A percentile compares a stretch with the other conserved stretches of the same genome.
Evolutionary conservation across 257 asterid genomes (phyloP).

Genomic region (Capsicum pubescens): DNA sequence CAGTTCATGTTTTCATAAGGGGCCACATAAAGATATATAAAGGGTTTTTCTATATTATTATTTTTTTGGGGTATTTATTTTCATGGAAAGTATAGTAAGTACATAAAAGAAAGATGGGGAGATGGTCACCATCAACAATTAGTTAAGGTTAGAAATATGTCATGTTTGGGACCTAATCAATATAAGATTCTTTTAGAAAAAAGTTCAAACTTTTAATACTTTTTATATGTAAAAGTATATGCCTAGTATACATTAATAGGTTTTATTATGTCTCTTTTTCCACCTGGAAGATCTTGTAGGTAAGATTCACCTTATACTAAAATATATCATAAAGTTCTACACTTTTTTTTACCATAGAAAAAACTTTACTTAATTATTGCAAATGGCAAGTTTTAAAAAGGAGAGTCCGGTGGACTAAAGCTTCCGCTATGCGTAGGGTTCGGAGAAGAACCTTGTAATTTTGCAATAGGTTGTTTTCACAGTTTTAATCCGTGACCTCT

Average conservation of each 20-base stretch:
- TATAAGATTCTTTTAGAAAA: conserved; percentile 12
- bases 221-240: neutral
- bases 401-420: too few relatives aligned
- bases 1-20: neutral
- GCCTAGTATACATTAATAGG: neutral
- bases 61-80: neutral
- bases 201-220: neutral
- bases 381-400: too few relatives aligned
- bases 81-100: neutral
- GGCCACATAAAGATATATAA: neutral
- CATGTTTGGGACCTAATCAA: conserved; percentile 25
- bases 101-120: neutral
- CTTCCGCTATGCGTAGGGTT: too few relatives aligned
- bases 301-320: conserved; percentile 32
- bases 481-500: too few relatives aligned
- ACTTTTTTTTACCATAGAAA: too few relatives aligned
- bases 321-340: too few relatives aligned
- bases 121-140: conserved; percentile 10
- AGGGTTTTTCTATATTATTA: neutral
- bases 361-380: too few relatives aligned
- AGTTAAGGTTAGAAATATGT: conserved; percentile 27
- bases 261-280: neutral
- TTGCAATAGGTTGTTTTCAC: too few relatives aligned
- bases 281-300: conserved; percentile 39
- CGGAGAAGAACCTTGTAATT: fast-evolving